These are phyloP conservation scores for Acer negundo DNA, from an alignment of 345 rosid genomes.

Conservation along the genomic window DNA sequence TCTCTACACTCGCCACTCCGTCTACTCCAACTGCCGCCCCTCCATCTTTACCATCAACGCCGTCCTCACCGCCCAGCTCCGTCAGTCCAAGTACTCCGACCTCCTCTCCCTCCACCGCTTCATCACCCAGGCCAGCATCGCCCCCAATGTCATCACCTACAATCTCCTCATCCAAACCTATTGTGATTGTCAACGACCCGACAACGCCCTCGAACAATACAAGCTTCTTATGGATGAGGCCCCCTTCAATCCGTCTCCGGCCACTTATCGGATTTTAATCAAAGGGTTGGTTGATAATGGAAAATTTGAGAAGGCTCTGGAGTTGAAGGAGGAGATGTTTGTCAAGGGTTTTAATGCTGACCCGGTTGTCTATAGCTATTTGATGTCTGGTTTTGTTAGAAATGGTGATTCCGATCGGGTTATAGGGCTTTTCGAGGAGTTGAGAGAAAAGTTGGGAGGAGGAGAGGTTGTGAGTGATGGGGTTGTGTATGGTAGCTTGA, in stretches of 20 bases:
- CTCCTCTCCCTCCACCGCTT: slow-evolving; percentile 77
- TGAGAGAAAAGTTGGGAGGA: slow-evolving; percentile 80
- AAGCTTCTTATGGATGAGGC: slow-evolving; percentile 71
- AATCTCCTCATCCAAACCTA: slow-evolving; percentile 80
- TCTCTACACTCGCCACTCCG: slow-evolving; percentile 83
- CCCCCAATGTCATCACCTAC: slow-evolving; percentile 75
- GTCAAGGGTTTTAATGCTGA: slow-evolving; percentile 61
- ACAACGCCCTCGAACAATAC: slow-evolving; percentile 77
- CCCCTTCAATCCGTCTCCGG: slow-evolving; percentile 70
- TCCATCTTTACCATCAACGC: slow-evolving; percentile 84
- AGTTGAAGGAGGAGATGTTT: slow-evolving; percentile 79
- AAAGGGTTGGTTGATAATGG: slow-evolving; percentile 86
- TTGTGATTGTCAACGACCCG: slow-evolving; percentile 75
- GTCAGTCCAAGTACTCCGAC: slow-evolving; percentile 72
- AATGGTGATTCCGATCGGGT: slow-evolving; percentile 58
- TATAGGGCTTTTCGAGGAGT: slow-evolving; percentile 66
- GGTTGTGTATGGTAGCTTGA: slow-evolving; percentile 72
- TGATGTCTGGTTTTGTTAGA: slow-evolving; percentile 67
- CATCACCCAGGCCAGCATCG: slow-evolving; percentile 78
- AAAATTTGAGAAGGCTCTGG: slow-evolving; percentile 70
- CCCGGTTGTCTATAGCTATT: slow-evolving; percentile 66
- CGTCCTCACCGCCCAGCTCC: slow-evolving; percentile 82
- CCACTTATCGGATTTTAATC: slow-evolving; percentile 71
- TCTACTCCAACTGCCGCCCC: slow-evolving; percentile 92
- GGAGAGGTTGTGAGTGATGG: slow-evolving; percentile 67